phyloP scores from a whole-genome alignment of 441 rosid species.

The Pelargonium cotyledonis region DNA sequence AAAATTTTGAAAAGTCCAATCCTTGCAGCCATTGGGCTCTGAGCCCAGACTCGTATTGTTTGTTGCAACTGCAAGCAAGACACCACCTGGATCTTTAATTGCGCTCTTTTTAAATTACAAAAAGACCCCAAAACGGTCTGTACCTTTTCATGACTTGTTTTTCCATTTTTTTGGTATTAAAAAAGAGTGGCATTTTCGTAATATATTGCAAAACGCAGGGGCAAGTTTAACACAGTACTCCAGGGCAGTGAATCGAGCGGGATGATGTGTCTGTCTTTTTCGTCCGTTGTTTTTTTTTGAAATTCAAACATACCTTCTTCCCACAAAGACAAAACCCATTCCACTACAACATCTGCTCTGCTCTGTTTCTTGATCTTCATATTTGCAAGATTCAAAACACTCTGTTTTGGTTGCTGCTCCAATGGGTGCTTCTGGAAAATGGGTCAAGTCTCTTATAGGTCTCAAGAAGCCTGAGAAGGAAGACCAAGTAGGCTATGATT shows the following conservation, averaged over 20 bases:
- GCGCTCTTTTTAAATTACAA: no score
- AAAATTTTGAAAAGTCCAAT: no score
- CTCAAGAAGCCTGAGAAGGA: slow-evolving; percentile 61
- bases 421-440: slow-evolving; percentile 84
- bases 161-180: no score
- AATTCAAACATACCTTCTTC: not conserved
- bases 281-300: not conserved
- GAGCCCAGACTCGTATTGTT: no score
- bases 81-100: no score
- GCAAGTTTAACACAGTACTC: no score
- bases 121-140: not conserved
- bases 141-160: not conserved
- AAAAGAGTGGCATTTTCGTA: not conserved
- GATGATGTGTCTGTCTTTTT: not conserved
- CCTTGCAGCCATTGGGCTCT: no score
- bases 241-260: not conserved
- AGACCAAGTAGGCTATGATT: no score
- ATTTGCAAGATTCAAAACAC: not conserved
- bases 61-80: no score
- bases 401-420: not conserved
- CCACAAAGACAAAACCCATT: not conserved
- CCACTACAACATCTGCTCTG: not conserved
- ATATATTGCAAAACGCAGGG: not conserved
- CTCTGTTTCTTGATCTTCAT: not conserved
- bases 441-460: slow-evolving; percentile 77